These are phyloP conservation scores for Marasmius sp. DNA, from an alignment of 1,284 basidiomycete species.

Conservation along the genomic window DNA sequence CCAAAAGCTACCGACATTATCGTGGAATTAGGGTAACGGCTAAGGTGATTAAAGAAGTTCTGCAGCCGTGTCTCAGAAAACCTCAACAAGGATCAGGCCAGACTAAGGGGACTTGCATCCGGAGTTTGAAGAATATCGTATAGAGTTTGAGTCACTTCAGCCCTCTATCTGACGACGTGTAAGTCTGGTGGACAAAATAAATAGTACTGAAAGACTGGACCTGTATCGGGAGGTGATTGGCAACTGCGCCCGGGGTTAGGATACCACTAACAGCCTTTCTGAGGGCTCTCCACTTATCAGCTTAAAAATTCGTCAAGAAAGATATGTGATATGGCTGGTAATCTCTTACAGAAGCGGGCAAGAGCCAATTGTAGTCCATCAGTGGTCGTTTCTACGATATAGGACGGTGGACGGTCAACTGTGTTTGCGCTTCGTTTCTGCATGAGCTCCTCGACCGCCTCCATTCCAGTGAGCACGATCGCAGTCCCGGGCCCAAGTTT, in stretches of 20 bases:
- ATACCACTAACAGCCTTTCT: conserved; percentile 12
- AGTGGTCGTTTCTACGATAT: conserved; percentile 17
- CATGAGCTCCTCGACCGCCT: conserved; percentile 25
- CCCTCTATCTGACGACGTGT: conserved; percentile 4
- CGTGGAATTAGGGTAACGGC: conserved; percentile 26
- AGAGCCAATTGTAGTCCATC: conserved; percentile 6
- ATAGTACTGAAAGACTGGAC: neutral
- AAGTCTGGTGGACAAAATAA: neutral
- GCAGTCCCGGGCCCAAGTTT: conserved; percentile 23
- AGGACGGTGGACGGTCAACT: conserved; percentile 20
- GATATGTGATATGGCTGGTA: neutral
- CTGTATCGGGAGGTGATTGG: conserved; percentile 25
- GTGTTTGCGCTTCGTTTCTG: conserved; percentile 22
- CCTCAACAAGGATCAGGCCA: neutral
- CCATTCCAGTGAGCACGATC: conserved; percentile 23
- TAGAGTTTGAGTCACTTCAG: conserved; percentile 16
- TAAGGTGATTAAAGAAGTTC: conserved; percentile 25
- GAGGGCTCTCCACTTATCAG: conserved; percentile 1
- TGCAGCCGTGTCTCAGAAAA: conserved; percentile 2
- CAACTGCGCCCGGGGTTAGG: conserved; percentile 11
- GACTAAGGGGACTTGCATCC: conserved; percentile 14
- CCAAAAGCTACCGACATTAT: conserved; percentile 30
- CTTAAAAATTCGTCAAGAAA: neutral
- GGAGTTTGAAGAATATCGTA: conserved; percentile 19
- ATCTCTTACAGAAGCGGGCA: conserved; percentile 1